Conservation (phyloP, 371 early-diverging fungal genomes). For the Actinomortierella wolfii region DNA sequence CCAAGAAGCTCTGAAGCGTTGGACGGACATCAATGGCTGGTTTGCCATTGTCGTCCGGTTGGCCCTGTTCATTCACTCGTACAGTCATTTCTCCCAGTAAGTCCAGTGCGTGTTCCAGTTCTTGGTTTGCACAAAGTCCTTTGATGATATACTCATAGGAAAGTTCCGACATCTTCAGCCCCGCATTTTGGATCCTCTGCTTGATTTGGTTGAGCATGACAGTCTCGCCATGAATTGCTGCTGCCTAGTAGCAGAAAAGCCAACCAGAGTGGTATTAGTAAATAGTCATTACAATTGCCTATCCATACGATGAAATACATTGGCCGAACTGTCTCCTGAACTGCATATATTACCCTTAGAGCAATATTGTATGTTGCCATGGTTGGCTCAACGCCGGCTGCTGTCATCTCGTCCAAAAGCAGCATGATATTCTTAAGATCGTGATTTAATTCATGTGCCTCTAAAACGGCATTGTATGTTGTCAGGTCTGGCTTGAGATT, state of each 20-base stretch:
- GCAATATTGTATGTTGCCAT: slow-evolving; percentile 43
- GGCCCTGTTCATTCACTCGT: slow-evolving; percentile 47
- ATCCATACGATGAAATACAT: no score
- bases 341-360: slow-evolving; percentile 25
- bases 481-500: slow-evolving; percentile 37
- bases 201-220: slow-evolving; percentile 27
- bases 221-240: slow-evolving; percentile 32
- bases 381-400: slow-evolving; percentile 32
- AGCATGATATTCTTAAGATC: slow-evolving; percentile 21
- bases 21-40: slow-evolving; percentile 42
- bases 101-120: slow-evolving; percentile 55
- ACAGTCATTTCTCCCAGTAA: slow-evolving; percentile 50
- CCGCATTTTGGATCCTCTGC: slow-evolving; percentile 46
- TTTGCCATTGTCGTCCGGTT: slow-evolving; percentile 37
- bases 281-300: no score
- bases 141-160: slow-evolving; percentile 53
- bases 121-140: slow-evolving; percentile 46
- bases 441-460: slow-evolving; percentile 31
- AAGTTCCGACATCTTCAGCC: slow-evolving; percentile 30
- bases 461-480: slow-evolving; percentile 26
- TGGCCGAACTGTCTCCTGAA: no score
- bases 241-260: slow-evolving; percentile 26
- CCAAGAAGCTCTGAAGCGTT: slow-evolving; percentile 44
- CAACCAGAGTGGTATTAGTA: neutral
- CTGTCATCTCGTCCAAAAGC: slow-evolving; percentile 49